Conservation (phyloP, 768 basidiomycete genomes). For the Mycena olivaceomarginata region DNA sequence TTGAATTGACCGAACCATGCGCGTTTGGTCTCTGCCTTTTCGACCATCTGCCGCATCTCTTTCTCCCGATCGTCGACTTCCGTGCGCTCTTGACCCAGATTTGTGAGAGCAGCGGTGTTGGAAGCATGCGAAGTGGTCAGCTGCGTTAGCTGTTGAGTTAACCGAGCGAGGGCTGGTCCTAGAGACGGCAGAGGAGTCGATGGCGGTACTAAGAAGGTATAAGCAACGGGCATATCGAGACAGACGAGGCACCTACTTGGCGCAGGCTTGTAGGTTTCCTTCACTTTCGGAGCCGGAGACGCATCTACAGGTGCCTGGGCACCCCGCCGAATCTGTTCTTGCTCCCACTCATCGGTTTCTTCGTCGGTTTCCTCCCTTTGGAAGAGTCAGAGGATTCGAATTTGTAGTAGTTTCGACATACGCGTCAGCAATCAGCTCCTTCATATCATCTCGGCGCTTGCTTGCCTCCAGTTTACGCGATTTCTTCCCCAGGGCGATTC, state of each 20-base stretch:
- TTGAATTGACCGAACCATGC: conserved; percentile 88
- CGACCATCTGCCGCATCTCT: conserved; percentile 86
- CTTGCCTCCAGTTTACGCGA: conserved; percentile 82
- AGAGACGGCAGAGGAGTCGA: conserved; percentile 79
- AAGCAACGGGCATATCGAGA: conserved; percentile 31
- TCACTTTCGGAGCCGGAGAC: conserved; percentile 60
- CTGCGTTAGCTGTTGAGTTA: conserved; percentile 75
- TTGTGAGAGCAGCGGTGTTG: conserved; percentile 73
- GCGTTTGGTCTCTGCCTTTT: conserved; percentile 84
- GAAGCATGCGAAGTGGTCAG: conserved; percentile 82
- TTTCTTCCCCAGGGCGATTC: conserved; percentile 91
- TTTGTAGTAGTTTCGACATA: conserved; percentile 49
- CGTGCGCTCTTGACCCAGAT: conserved; percentile 76
- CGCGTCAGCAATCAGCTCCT: conserved; percentile 90
- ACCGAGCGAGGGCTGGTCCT: conserved; percentile 73
- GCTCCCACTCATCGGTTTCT: conserved; percentile 91
- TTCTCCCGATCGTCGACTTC: conserved; percentile 81
- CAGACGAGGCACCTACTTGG: conserved; percentile 70
- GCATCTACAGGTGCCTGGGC: conserved; percentile 70
- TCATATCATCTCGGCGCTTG: conserved; percentile 81
- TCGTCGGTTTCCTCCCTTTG: conserved; percentile 88
- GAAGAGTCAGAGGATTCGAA: conserved; percentile 22
- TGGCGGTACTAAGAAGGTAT: conserved; percentile 74
- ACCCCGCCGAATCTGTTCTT: conserved; percentile 87
- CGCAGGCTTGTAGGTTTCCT: conserved; percentile 81